A percentile compares a stretch with the other conserved stretches of the same genome.
Conservation (phyloP, 2,329 filamentous ascomycete species). For the Hypoxylon rubiginosum region DNA sequence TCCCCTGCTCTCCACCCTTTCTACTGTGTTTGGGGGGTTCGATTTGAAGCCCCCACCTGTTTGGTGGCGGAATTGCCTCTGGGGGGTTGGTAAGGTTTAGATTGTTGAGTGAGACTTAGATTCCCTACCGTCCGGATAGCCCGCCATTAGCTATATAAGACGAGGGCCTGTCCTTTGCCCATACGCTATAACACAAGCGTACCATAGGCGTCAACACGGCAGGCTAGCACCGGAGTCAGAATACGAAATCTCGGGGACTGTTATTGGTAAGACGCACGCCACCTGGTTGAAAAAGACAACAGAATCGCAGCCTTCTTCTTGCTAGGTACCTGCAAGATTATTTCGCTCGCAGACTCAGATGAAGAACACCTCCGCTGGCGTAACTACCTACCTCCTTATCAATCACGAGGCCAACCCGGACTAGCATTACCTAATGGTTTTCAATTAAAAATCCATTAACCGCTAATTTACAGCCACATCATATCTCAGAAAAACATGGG, state of each 20-base stretch:
- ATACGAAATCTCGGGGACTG: constrained; percentile 54
- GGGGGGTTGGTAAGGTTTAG: too few species aligned
- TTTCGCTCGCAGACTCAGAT: constrained; percentile 62
- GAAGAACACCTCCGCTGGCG: constrained; percentile 50
- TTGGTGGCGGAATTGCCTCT: too few species aligned
- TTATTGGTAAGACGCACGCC: constrained; percentile 57
- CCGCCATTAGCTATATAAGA: too few species aligned
- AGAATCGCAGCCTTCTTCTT: constrained; percentile 65
- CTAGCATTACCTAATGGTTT: constrained; percentile 58
- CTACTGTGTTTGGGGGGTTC: too few species aligned
- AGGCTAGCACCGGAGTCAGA: too few species aligned
- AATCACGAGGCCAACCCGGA: constrained; percentile 52
- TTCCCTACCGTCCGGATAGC: too few species aligned
- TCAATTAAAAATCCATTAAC: constrained; percentile 54
- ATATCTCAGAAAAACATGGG: constrained; percentile 27
- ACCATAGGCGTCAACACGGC: too few species aligned
- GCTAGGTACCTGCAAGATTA: constrained; percentile 66
- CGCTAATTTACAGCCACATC: constrained; percentile 27
- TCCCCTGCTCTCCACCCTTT: too few species aligned
- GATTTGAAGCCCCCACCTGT: too few species aligned
- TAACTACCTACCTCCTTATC: constrained; percentile 43
- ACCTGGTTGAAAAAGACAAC: constrained; percentile 62
- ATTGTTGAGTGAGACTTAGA: too few species aligned
- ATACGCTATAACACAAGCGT: too few species aligned
- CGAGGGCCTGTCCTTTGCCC: too few species aligned